Base-by-base conservation (phyloP, 331 rosid genomes). In the Acacia concinna region DNA sequence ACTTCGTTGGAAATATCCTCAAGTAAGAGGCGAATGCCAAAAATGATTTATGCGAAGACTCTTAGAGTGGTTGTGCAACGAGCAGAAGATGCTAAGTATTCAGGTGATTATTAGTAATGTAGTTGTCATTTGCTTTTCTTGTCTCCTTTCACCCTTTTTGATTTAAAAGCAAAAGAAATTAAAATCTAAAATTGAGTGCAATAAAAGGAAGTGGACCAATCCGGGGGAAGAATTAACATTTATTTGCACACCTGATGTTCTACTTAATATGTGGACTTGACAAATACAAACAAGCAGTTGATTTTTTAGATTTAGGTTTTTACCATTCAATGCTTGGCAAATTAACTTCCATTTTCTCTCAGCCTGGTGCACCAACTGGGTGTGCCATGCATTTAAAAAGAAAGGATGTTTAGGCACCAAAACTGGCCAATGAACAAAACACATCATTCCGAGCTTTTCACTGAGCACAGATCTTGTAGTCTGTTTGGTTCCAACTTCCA, bases 1-100 rank as follows among this genome's bases (percentile, higher is more conserved):
- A 89, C 84, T 75, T 90, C 96, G 4, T 34, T 30, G 88, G 99
- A 95, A 83, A 84, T 92, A 84, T 92, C 97, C 71, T 85, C 94
- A 18, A 87, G 86, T 84, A 95, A 88, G 91, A 85, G 92, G 47
- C 81, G 91, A 69, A 66, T 75, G 80, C 99, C 97, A 1, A 95
- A 91, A 77, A 74, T 85, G 84, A 82, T 90, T 79, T 90, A 74
- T 86, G 97, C 99, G 6, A 95, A 90, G 88, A 88, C 96, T 74
- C 91, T 95, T 76, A 85, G 97, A 85, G 71, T 84, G 75, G 86
- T 81, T 11, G 90, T 91, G 79, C 99, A 92, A 64, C 94, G 90
- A 62, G 97, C 97, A 0, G 92, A 92, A 71, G 97, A 87, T 81
- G 73, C 85, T 46, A 92, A 90, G 70, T 84, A 83, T 81, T 89